Evolutionary conservation across 106 monocot species (phyloP), one percentile per base, ranked within the genome.

Genomic region (Agapanthus africanus): DNA sequence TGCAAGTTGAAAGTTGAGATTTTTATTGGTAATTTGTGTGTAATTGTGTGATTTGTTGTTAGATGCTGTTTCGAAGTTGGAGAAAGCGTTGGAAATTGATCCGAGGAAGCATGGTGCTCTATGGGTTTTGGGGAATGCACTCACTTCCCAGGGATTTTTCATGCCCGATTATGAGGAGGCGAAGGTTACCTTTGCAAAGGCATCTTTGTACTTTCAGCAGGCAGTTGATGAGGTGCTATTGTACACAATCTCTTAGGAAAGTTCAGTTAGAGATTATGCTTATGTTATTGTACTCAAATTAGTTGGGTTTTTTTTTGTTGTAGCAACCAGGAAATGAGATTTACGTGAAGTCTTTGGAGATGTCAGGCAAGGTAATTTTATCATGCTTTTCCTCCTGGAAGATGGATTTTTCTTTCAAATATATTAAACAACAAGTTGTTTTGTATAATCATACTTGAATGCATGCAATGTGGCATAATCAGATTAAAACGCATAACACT

Each of bases 121-220:
- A 0, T 94, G 94, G 94, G 91, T 88, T 74, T 65, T 95, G 68
- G 94, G 94, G 15, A 95, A 95, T 66, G 94, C 94, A 4, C 83
- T 83, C 68, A 95, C 91, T 14, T 83, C 82, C 30, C 83, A 82
- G 44, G 94, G 81, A 1, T 94, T 94, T 35, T 78, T 74, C 40
- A 54, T 77, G 9, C 40, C 77, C 0, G 88, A 95, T 13, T 28
- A 70, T 18, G 77, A 77, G 4, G 37, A 52, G 1, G 90, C 91
- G 1, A 95, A 78, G 50, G 37, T 35, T 10, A 84, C 44, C 70
- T 91, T 95, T 59, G 72, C 31, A 18, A 91, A 88, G 79, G 85
- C 94, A 37, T 47, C 91, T 14, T 71, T 66, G 23, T 88, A 85
- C 47, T 95, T 85, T 66, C 72, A 88, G 76, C 71, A 73, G 25